phyloP scores from a whole-genome alignment of 2,329 filamentous ascomycete genomes.

The Fusarium sp. region DNA sequence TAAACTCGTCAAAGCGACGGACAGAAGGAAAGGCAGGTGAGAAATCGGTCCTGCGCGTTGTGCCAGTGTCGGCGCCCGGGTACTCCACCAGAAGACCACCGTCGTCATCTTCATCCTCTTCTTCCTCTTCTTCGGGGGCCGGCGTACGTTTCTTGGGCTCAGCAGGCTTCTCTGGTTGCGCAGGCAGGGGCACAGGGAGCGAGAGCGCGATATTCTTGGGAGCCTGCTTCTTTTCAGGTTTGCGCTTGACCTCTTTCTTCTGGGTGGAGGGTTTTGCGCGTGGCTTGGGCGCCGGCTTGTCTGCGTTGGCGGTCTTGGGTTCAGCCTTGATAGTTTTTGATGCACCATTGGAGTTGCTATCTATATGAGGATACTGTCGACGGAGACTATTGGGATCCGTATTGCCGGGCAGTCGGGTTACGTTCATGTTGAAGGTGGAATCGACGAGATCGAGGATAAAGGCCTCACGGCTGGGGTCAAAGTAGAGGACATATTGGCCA shows the following conservation, averaged over 20 bases:
- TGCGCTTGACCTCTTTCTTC: conserved; percentile 51
- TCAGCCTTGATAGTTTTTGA: conserved; percentile 37
- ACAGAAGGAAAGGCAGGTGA: conserved; percentile 63
- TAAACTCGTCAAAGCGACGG: conserved; percentile 67
- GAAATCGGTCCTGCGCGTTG: conserved; percentile 57
- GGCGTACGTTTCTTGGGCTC: conserved; percentile 50
- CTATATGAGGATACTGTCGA: conserved; percentile 76
- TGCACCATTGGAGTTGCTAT: conserved; percentile 45
- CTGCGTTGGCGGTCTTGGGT: conserved; percentile 19
- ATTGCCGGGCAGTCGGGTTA: conserved; percentile 77
- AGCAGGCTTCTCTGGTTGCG: conserved; percentile 35
- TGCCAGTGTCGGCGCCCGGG: conserved; percentile 62
- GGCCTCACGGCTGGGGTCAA: conserved; percentile 78
- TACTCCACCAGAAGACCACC: conserved; percentile 71
- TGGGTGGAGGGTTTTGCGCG: conserved; percentile 44
- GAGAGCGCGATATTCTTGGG: conserved; percentile 53
- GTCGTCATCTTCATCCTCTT: conserved; percentile 69
- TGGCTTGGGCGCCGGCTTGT: conserved; percentile 47
- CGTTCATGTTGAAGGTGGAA: conserved; percentile 89
- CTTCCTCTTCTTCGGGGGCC: conserved; percentile 63
- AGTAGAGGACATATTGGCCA: conserved; percentile 76
- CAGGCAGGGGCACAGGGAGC: conserved; percentile 52
- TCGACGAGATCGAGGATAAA: conserved; percentile 87
- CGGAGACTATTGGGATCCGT: conserved; percentile 73
- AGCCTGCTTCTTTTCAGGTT: conserved; percentile 55